A percentile compares a stretch with the other conserved stretches of the same genome.
Conservation (phyloP, 2,329 filamentous ascomycete species). For the Fusarium sp. region DNA sequence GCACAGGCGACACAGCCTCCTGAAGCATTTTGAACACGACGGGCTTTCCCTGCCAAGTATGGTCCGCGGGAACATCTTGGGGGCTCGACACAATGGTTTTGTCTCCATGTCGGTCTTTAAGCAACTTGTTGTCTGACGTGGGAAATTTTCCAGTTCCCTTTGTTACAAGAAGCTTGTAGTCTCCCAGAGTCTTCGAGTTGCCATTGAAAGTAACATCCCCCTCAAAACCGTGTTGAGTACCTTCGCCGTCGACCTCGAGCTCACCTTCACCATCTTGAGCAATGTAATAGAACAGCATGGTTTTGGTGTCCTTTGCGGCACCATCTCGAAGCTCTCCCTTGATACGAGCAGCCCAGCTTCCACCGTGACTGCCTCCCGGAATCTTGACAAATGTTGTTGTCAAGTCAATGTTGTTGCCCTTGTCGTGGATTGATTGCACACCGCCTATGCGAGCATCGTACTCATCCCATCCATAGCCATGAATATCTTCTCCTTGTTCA, state of each 20-base stretch:
- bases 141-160: conserved; percentile 73
- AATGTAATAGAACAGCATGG: conserved; percentile 84
- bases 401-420: conserved; percentile 87
- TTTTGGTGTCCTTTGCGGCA: conserved; percentile 75
- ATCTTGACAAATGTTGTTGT: conserved; percentile 95
- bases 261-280: conserved; percentile 79
- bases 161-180: conserved; percentile 83
- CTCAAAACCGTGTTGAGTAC: conserved; percentile 64
- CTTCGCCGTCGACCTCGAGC: conserved; percentile 69
- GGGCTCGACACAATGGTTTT: conserved; percentile 80
- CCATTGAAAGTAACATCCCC: conserved; percentile 78
- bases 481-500: conserved; percentile 94
- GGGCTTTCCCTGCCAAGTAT: conserved; percentile 86
- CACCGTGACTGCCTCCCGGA: conserved; percentile 84
- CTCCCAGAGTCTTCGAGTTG: conserved; percentile 76
- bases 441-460: conserved; percentile 92
- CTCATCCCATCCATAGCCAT: conserved; percentile 97
- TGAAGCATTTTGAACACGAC: conserved; percentile 68
- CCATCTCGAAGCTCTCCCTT: conserved; percentile 82
- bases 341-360: conserved; percentile 91
- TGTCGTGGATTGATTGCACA: conserved; percentile 90
- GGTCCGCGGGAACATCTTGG: conserved; percentile 69
- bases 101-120: conserved; percentile 77
- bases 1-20: conserved; percentile 62
- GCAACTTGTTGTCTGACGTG: conserved; percentile 73